Conservation (phyloP, 495 filamentous ascomycete species). For the Aspergillus mulundensis region DNA sequence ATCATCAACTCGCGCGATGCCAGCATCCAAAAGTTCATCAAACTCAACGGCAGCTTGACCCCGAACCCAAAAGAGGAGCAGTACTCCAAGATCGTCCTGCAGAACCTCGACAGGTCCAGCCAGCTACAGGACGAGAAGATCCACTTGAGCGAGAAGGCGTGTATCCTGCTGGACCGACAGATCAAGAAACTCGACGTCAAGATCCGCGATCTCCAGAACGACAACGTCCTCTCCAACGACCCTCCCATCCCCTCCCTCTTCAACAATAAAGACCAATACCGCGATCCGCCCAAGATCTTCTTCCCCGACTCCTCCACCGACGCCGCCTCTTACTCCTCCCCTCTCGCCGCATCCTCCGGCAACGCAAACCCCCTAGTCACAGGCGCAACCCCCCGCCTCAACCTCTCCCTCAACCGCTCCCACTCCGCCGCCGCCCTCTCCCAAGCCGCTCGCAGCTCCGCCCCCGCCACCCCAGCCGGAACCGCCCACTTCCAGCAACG, state of each 20-base stretch:
- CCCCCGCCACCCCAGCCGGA: constrained; percentile 62
- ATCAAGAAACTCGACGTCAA: constrained; percentile 81
- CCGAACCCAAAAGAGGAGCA: constrained; percentile 84
- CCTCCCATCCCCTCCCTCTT: constrained; percentile 77
- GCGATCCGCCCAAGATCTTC: constrained; percentile 51
- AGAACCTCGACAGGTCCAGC: constrained; percentile 67
- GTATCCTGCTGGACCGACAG: constrained; percentile 79
- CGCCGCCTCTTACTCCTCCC: constrained; percentile 37
- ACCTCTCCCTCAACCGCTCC: constrained; percentile 35
- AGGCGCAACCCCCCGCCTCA: constrained; percentile 39
- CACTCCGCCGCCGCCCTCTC: constrained; percentile 19
- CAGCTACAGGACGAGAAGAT: constrained; percentile 86
- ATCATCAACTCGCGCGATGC: constrained; percentile 73
- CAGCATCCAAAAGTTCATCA: constrained; percentile 87
- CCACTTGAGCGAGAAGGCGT: constrained; percentile 70
- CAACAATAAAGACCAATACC: constrained; percentile 54
- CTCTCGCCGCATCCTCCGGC: constrained; percentile 39
- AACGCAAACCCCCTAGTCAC: constrained; percentile 40
- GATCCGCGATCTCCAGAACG: constrained; percentile 76
- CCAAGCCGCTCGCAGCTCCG: constrained; percentile 45
- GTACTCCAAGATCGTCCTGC: constrained; percentile 63
- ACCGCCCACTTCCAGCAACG: constrained; percentile 59
- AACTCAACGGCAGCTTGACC: constrained; percentile 71
- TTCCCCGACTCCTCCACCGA: constrained; percentile 40
- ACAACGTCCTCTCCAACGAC: constrained; percentile 73